A percentile compares a stretch with the other conserved stretches of the same genome.
phyloP scores from a whole-genome alignment of 1,139 yeast species.

The Blastobotrys illinoisensis region DNA sequence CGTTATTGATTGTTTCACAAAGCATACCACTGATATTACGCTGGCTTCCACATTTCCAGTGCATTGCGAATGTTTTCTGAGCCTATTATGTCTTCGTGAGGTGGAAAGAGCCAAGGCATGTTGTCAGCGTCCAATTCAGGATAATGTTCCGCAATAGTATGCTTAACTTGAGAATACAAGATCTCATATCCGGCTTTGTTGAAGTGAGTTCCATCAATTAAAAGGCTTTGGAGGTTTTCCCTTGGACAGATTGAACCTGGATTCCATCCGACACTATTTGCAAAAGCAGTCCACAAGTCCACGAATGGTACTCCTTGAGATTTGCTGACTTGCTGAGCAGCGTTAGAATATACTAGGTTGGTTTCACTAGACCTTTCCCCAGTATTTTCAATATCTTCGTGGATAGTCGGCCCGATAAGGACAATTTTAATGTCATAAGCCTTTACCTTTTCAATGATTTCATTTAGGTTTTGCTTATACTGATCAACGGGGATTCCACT shows the following conservation, averaged over 20 bases:
- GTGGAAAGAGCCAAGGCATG: background rate
- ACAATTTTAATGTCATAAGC: constrained; percentile 42
- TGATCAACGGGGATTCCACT: constrained; percentile 49
- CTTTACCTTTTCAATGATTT: constrained; percentile 32
- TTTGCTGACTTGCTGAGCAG: constrained; percentile 43
- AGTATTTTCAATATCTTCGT: constrained; percentile 38
- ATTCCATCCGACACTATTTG: constrained; percentile 26
- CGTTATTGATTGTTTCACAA: no score
- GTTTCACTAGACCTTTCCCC: constrained; percentile 34
- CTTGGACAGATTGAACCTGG: constrained; percentile 14
- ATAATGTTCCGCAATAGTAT: background rate
- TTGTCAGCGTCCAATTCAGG: background rate
- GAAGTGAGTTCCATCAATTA: background rate
- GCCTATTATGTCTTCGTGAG: background rate
- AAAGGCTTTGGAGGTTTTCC: background rate
- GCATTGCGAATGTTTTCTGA: background rate
- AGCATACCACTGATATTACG: no score
- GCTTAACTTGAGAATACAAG: background rate
- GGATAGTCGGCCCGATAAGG: constrained; percentile 59
- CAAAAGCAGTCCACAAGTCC: constrained; percentile 47
- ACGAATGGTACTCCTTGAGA: constrained; percentile 46
- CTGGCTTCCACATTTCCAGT: background rate
- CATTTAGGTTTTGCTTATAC: constrained; percentile 42
- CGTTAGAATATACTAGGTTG: constrained; percentile 47
- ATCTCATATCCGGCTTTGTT: background rate